Percentiles rank a stretch among this genome's conserved stretches.
Evolutionary conservation across 768 basidiomycete genomes (phyloP).

Genomic region (Kwoniella newhampshirensis): DNA sequence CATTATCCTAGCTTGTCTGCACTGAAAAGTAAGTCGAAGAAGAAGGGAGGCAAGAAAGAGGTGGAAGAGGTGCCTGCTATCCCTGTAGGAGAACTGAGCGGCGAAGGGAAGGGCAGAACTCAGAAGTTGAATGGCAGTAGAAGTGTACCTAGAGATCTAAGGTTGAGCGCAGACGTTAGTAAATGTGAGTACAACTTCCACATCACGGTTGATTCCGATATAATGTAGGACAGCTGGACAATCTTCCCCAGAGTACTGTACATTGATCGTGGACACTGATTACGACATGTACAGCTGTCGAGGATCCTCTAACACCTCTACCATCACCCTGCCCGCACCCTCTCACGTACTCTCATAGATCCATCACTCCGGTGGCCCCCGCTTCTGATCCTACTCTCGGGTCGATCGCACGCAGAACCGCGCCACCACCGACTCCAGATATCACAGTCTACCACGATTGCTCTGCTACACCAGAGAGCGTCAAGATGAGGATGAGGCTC

Average conservation of each 20-base stretch:
- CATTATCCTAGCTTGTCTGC: conserved; percentile 44
- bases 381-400: background rate
- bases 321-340: background rate
- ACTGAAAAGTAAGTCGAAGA: conserved; percentile 23
- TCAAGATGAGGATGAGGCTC: conserved; percentile 21
- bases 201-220: too few relatives aligned
- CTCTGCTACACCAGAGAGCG: conserved; percentile 21
- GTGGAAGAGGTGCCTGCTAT: conserved; percentile 1
- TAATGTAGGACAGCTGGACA: too few relatives aligned
- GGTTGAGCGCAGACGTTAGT: conserved; percentile 10
- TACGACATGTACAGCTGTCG: background rate
- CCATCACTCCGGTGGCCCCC: too few relatives aligned
- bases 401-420: too few relatives aligned
- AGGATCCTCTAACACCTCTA: background rate
- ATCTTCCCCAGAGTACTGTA: too few relatives aligned
- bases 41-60: conserved; percentile 12
- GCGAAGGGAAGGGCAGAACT: conserved; percentile 13
- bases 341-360: background rate
- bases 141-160: conserved; percentile 26
- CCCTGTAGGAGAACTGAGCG: background rate
- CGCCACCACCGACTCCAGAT: background rate
- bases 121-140: conserved; percentile 22
- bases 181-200: conserved; percentile 9
- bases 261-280: too few relatives aligned
- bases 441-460: background rate